A percentile compares a stretch with the other conserved stretches of the same genome.
Conservation (phyloP, 2,329 filamentous ascomycete species). For the Calonectria crousiana region DNA sequence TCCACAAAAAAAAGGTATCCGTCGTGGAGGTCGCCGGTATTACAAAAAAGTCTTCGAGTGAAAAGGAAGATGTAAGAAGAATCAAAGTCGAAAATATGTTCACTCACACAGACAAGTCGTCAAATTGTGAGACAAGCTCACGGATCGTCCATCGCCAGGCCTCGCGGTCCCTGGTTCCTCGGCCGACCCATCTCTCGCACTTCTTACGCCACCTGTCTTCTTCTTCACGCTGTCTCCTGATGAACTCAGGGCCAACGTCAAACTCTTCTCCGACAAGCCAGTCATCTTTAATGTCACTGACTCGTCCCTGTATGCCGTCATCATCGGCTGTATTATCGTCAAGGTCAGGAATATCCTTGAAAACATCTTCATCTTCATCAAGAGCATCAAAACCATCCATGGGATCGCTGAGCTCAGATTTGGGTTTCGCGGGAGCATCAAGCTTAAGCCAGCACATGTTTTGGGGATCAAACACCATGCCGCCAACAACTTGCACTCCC, state of each 20-base stretch:
- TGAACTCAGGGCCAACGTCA: slow-evolving; percentile 95
- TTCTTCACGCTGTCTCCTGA: slow-evolving; percentile 88
- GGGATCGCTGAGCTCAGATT: slow-evolving; percentile 65
- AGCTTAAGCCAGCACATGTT: slow-evolving; percentile 98
- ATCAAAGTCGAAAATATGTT: slow-evolving; percentile 23
- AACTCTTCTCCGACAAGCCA: slow-evolving; percentile 96
- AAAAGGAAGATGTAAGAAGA: slow-evolving; percentile 34
- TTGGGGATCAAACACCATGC: slow-evolving; percentile 97
- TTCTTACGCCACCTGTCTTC: slow-evolving; percentile 92
- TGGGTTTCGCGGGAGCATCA: slow-evolving; percentile 59
- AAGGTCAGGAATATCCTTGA: slow-evolving; percentile 93
- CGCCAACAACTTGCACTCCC: slow-evolving; percentile 93
- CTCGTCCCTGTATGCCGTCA: slow-evolving; percentile 62
- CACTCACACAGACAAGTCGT: slow-evolving; percentile 51
- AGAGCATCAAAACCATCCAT: slow-evolving; percentile 76
- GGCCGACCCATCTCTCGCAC: slow-evolving; percentile 85
- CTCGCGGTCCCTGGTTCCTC: slow-evolving; percentile 66
- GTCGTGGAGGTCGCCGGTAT: slow-evolving; percentile 35
- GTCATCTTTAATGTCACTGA: slow-evolving; percentile 77
- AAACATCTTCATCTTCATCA: slow-evolving; percentile 92
- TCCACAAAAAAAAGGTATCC: slow-evolving; percentile 34
- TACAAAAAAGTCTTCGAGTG: slow-evolving; percentile 36
- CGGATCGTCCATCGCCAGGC: slow-evolving; percentile 84
- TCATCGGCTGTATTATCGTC: slow-evolving; percentile 74
- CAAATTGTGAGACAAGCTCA: slow-evolving; percentile 65